Base-by-base conservation (phyloP, 768 basidiomycete genomes). In the Auriscalpium microsporum region DNA sequence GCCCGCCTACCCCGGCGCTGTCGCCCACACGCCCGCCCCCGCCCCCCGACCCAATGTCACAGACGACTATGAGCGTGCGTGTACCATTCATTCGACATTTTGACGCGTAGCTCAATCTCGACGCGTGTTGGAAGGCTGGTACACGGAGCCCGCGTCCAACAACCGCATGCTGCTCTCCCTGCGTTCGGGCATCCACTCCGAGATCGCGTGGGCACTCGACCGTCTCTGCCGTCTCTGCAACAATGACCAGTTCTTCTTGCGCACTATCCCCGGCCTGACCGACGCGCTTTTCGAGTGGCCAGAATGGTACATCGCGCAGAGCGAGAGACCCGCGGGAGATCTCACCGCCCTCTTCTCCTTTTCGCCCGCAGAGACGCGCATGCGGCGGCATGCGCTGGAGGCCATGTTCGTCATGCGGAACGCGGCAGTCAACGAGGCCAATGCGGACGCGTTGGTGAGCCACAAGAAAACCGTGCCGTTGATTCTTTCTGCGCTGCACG, bases 101-200 rank as follows among this genome's bases (percentile, higher is more conserved):
- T 28, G 28, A 28, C 28, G 38, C n/a, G 38, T 38, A 8, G 38
- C 44, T 44, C 56, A 58, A 33, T 21, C 48, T 55, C 38, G 46
- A 59, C 44, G 45, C 14, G 28, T 34, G 28, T 48, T 36, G 42
- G 42, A 62, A 90, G 89, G 87, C 62, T 91, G 89, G 83, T 94
- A 91, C 64, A 88, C 90, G n/a, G 89, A 93, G 61, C 74, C 78
- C 1, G 77, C 80, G 2, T 75, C 87, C 1, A 85, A 74, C 65
- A 97, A 97, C 67, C 81, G 94, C 44, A 91, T 97, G 82, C 75
- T 92, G n/a, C 81, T 99, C 14, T 86, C 94, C 2, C 71, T 98
- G 44, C 81, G 84, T 23, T 97, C 91, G 13, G 87, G 84, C 5
- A 86, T 98, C 48, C 77, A 83, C 52, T 70, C 80, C 8, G 95